Percentiles rank a stretch among this genome's conserved stretches.
phyloP scores from a whole-genome alignment of 805 yeast species.

The Candida vaughaniae region DNA sequence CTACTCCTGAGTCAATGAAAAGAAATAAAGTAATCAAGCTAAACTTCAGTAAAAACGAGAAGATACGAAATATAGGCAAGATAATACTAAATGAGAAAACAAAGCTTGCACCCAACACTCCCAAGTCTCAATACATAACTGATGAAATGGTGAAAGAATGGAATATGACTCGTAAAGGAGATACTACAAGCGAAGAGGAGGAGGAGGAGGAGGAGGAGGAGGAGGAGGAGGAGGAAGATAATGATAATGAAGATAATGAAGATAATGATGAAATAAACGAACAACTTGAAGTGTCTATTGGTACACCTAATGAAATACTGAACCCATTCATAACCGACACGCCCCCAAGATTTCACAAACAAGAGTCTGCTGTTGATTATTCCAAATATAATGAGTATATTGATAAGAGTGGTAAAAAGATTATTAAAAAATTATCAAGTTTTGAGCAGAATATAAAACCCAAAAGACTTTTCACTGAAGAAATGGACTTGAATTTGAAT shows the following conservation, averaged over 20 bases:
- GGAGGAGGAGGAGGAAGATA: conserved; percentile 6
- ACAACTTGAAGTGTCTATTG: conserved; percentile 1
- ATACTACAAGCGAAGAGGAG: conserved; percentile 2
- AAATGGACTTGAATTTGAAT: conserved; percentile 5
- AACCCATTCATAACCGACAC: conserved; percentile 29
- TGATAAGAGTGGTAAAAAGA: conserved; percentile 37
- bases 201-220: conserved; percentile 3
- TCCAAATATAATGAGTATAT: conserved; percentile 40
- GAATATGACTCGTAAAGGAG: conserved; percentile 9
- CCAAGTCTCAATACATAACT: conserved; percentile 32
- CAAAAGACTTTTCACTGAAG: conserved; percentile 21
- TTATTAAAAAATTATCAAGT: conserved; percentile 25
- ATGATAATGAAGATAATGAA: conserved; percentile 3
- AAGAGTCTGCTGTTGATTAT: conserved; percentile 19
- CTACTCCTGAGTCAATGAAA: conserved; percentile 12
- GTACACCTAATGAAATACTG: conserved; percentile 11
- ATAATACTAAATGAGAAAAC: conserved; percentile 13
- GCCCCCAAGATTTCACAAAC: conserved; percentile 3
- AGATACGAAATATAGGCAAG: conserved; percentile 7
- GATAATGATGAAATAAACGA: conserved; percentile 13
- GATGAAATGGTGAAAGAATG: conserved; percentile 28
- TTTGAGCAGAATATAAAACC: conserved; percentile 38
- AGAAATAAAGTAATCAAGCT: conserved; percentile 3
- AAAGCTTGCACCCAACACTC: conserved; percentile 28
- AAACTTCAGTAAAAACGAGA: conserved; percentile 1